A percentile compares a stretch with the other conserved stretches of the same genome.
phyloP scores from a whole-genome alignment of 108 stramenopile species.

The Cyclotella atomus region DNA sequence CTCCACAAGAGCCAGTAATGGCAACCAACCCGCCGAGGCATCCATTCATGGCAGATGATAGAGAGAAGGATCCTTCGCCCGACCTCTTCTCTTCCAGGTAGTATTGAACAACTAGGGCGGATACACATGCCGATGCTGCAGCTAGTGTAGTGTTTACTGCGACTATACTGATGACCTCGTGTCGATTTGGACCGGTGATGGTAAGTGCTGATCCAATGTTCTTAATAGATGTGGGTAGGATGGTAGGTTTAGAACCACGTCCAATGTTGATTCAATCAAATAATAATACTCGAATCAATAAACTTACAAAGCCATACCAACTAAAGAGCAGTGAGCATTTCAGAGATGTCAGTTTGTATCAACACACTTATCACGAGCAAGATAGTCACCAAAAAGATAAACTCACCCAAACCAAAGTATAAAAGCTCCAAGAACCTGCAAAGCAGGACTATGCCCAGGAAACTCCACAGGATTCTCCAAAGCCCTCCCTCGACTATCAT shows the following conservation, averaged over 20 bases:
- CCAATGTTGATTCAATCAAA: background rate
- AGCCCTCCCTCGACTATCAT: constrained; percentile 74
- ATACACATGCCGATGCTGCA: constrained; percentile 41
- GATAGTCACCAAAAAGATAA: too few species aligned
- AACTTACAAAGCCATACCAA: constrained; percentile 47
- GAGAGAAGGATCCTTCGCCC: constrained; percentile 75
- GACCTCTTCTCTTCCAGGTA: constrained; percentile 29
- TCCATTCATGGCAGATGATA: constrained; percentile 70
- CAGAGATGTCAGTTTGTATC: too few species aligned
- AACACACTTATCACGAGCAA: too few species aligned
- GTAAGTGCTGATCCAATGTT: constrained; percentile 57
- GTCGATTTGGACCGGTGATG: constrained; percentile 29
- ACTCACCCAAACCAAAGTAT: constrained; percentile 74
- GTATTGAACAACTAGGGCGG: constrained; percentile 21
- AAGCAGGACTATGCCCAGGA: constrained; percentile 73
- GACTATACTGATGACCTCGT: constrained; percentile 47
- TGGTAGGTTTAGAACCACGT: constrained; percentile 20
- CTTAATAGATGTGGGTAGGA: constrained; percentile 77
- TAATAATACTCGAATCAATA: too few species aligned
- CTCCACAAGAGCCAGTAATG: constrained; percentile 87
- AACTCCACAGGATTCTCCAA: constrained; percentile 65
- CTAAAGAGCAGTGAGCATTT: too few species aligned
- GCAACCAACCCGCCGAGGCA: constrained; percentile 61
- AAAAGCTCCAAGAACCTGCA: constrained; percentile 58
- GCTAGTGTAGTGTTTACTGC: constrained; percentile 59